Conservation (phyloP, 805 yeast genomes). For the Ascoidea rubescens region DNA sequence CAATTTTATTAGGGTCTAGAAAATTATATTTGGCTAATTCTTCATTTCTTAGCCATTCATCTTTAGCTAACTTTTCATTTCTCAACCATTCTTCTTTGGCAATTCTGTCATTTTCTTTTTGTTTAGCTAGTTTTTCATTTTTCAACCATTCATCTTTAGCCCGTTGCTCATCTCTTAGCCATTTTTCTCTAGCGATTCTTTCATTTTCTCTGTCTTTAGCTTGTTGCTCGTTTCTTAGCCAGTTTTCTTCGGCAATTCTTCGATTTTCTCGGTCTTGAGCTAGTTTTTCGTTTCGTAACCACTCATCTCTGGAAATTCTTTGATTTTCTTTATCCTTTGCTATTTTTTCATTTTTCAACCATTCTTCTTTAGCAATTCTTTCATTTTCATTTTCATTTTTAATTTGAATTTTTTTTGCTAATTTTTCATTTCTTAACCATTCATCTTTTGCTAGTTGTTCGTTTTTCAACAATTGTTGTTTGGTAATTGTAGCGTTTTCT, state of each 20-base stretch:
- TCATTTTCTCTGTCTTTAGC: neutral
- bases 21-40: neutral
- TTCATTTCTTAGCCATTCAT: neutral
- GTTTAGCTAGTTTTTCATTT: neutral
- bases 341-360: neutral
- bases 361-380: neutral
- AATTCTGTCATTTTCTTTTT: neutral
- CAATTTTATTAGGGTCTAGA: no score
- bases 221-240: neutral
- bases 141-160: neutral
- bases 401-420: neutral
- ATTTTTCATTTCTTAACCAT: neutral
- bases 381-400: neutral
- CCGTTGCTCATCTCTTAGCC: neutral
- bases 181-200: neutral
- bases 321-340: neutral
- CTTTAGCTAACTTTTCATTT: neutral
- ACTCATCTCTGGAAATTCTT: neutral
- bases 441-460: neutral
- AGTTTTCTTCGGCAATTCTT: no score
- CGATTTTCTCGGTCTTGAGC: no score
- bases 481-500: neutral
- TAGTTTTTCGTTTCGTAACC: slow-evolving; percentile 1
- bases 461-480: no score
- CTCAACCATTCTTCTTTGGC: neutral